Evolutionary conservation across 2,329 filamentous ascomycete genomes (phyloP).

Genomic region (Bimuria novae-zelandiae): DNA sequence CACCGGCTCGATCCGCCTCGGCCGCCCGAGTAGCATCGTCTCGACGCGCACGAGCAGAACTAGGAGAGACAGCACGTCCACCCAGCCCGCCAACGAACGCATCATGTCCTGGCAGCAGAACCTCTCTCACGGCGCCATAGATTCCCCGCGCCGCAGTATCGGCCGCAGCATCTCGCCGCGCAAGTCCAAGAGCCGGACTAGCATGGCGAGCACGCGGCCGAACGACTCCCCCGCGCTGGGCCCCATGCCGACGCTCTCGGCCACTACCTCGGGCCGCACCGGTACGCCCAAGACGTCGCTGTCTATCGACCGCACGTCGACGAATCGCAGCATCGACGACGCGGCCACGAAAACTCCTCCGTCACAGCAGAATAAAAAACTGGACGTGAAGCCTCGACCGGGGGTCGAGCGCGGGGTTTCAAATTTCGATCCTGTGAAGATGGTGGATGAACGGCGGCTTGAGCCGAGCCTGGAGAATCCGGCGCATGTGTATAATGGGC

Average conservation of each 20-base stretch:
- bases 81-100: constrained; percentile 63
- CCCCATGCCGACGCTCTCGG: neutral
- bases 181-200: neutral
- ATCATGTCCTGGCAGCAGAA: constrained; percentile 3
- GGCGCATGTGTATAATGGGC: neutral
- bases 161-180: constrained; percentile 1
- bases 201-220: neutral
- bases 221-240: neutral
- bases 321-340: neutral
- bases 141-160: constrained; percentile 1
- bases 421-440: neutral
- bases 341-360: neutral
- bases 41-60: constrained; percentile 57
- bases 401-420: neutral
- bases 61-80: constrained; percentile 52
- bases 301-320: neutral
- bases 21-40: constrained; percentile 57
- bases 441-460: neutral
- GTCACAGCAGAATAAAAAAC: neutral
- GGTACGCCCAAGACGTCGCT: neutral
- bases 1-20: constrained; percentile 58
- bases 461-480: neutral
- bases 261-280: neutral
- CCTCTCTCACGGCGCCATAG: neutral
- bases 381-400: too few species aligned